A percentile compares a stretch with the other conserved stretches of the same genome.
Conservation (phyloP, 208 protist genomes). For the Angomonas deanei region DNA sequence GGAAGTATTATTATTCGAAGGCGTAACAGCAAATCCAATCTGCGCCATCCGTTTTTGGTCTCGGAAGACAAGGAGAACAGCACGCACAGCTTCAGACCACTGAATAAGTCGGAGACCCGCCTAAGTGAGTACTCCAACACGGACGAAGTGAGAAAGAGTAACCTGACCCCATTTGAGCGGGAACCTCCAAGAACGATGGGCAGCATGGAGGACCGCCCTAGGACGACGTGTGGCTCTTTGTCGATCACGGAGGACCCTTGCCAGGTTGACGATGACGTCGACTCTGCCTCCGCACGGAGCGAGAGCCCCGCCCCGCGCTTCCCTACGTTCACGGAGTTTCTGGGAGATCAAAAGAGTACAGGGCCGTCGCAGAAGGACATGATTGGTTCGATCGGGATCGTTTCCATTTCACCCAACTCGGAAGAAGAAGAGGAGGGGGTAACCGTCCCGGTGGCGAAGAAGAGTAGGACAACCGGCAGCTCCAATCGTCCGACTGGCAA, state of each 20-base stretch:
- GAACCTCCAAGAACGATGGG: background rate
- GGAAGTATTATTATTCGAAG: background rate
- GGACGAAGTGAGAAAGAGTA: background rate
- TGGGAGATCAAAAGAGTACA: slow-evolving; percentile 50
- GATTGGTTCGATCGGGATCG: slow-evolving; percentile 14
- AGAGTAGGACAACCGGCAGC: background rate
- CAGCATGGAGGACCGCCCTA: background rate
- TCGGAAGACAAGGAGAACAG: background rate
- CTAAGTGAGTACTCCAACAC: background rate
- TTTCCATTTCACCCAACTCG: slow-evolving; percentile 36
- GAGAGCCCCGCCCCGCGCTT: slow-evolving; percentile 80
- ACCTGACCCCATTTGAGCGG: background rate
- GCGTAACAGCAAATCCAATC: background rate
- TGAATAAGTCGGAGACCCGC: background rate
- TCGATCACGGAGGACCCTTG: background rate
- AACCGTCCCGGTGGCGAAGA: slow-evolving; percentile 7
- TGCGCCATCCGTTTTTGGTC: background rate
- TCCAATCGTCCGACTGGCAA: background rate
- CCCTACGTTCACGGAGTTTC: slow-evolving; percentile 62
- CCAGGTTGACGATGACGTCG: background rate
- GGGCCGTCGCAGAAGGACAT: slow-evolving; percentile 12
- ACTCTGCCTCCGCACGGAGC: slow-evolving; percentile 16
- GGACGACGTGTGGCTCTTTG: background rate
- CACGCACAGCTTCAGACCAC: background rate
- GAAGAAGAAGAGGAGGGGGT: slow-evolving; percentile 19